Conservation (phyloP, 2,329 filamentous ascomycete genomes). For the Cladobotryum mycophilum region DNA sequence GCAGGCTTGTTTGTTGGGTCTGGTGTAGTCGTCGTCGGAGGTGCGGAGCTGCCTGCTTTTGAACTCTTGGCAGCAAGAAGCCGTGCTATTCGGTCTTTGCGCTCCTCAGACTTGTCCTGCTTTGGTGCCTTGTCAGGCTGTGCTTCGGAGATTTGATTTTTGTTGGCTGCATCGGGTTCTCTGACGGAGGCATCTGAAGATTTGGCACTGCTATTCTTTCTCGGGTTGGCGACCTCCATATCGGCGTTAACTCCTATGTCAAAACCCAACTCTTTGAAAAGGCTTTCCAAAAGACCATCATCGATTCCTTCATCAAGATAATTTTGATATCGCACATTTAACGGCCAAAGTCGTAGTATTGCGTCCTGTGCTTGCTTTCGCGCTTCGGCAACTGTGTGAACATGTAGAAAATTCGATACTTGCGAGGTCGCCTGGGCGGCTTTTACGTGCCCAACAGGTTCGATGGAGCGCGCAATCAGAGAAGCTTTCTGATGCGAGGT, state of each 20-base stretch:
- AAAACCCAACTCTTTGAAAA: conserved; percentile 66
- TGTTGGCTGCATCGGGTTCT: neutral
- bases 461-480: neutral
- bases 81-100: conserved; percentile 71
- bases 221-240: neutral
- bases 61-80: conserved; percentile 67
- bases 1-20: conserved; percentile 19
- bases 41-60: conserved; percentile 31
- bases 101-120: conserved; percentile 48
- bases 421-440: too few relatives aligned
- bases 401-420: neutral
- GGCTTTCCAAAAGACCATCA: conserved; percentile 49
- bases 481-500: neutral
- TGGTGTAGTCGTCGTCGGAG: conserved; percentile 1
- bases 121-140: neutral
- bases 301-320: conserved; percentile 70
- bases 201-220: neutral
- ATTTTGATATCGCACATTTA: conserved; percentile 67
- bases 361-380: conserved; percentile 59
- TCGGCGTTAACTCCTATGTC: conserved; percentile 25
- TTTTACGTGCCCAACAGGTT: neutral
- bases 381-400: conserved; percentile 29
- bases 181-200: neutral
- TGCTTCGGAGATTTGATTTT: neutral
- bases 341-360: conserved; percentile 55